These are phyloP conservation scores for Epichloe hybrida DNA, from an alignment of 2,329 filamentous ascomycete genomes.

Conservation along the genomic window DNA sequence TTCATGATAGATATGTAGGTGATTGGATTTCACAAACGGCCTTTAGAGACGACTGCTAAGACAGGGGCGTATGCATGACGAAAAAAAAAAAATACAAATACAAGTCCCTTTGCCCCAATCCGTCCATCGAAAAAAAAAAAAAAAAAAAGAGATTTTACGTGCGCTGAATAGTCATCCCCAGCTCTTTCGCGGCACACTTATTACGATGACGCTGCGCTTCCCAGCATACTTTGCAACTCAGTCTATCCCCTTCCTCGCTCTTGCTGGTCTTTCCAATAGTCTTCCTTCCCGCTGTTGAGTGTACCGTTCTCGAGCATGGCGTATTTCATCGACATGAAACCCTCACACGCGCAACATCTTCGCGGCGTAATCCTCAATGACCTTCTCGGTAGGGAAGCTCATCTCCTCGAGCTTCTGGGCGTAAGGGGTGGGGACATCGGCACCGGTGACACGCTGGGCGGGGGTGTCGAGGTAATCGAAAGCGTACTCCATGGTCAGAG, in stretches of 20 bases:
- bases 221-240: conserved; percentile 3
- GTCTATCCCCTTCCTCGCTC: neutral
- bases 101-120: conserved; percentile 21
- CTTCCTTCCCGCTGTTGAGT: neutral
- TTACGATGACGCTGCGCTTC: conserved; percentile 6
- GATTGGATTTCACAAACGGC: neutral
- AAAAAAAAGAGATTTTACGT: conserved; percentile 6
- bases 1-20: neutral
- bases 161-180: conserved; percentile 9
- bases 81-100: conserved; percentile 27
- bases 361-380: conserved; percentile 77
- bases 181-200: conserved; percentile 2
- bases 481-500: conserved; percentile 90
- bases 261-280: neutral
- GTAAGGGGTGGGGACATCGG: conserved; percentile 94
- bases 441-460: conserved; percentile 85
- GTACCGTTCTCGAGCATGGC: neutral
- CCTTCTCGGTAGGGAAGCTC: conserved; percentile 79
- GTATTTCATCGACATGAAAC: neutral
- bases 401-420: conserved; percentile 87
- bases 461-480: conserved; percentile 97
- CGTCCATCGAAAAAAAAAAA: conserved; percentile 19
- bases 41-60: conserved; percentile 17
- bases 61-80: conserved; percentile 23
- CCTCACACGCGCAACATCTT: conserved; percentile 72